phyloP scores from a whole-genome alignment of 164 flowering plant genomes.

The Echeveria elegans region DNA sequence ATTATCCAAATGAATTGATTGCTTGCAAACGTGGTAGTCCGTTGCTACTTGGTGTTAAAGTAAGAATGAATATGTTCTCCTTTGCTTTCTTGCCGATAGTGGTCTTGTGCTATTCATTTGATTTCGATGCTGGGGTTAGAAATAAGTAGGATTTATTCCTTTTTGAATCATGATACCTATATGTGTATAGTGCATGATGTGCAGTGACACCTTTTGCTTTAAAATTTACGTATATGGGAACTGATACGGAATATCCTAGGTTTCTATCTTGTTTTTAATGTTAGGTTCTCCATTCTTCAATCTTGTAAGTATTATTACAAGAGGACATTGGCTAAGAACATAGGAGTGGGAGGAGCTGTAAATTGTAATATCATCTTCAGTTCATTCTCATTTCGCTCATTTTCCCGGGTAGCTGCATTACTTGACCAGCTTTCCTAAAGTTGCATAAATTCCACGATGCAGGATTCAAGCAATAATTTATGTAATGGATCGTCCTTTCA shows the following conservation, averaged over 20 bases:
- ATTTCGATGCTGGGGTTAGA: not conserved
- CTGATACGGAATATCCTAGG: not conserved
- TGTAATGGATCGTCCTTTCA: conserved; percentile 41
- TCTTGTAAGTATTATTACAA: not conserved
- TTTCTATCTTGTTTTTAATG: not conserved
- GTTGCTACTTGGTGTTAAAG: conserved; percentile 89
- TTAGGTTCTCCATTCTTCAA: not conserved
- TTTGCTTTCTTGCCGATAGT: not conserved
- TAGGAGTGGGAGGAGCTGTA: not conserved
- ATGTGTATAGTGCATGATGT: not conserved
- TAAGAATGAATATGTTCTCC: conserved; percentile 26
- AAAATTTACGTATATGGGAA: too few relatives aligned
- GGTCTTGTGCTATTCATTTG: not conserved
- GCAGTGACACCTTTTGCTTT: too few relatives aligned
- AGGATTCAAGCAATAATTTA: conserved; percentile 48
- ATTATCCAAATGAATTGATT: too few relatives aligned
- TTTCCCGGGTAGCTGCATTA: not conserved
- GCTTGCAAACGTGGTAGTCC: too few relatives aligned
- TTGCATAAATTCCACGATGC: conserved; percentile 10
- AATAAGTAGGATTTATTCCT: not conserved
- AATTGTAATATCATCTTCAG: not conserved
- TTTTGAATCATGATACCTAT: not conserved
- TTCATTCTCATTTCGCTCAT: too few relatives aligned
- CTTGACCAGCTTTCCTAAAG: not conserved
- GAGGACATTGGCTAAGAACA: not conserved